These are phyloP conservation scores for Oryza rufipogon DNA, from an alignment of 176 grass and related monocot species.

Conservation along the genomic window DNA sequence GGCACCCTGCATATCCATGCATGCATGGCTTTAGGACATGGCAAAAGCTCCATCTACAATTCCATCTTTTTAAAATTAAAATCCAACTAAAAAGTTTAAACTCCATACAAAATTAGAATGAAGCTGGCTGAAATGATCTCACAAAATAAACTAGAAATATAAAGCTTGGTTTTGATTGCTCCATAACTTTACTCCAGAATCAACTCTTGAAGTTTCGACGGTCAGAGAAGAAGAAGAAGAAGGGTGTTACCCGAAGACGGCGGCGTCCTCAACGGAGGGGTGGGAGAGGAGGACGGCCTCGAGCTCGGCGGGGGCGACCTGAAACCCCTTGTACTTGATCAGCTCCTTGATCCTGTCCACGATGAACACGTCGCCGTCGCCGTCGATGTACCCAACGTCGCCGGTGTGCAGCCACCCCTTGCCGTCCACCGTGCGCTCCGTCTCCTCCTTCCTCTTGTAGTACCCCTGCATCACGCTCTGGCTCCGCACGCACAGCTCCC, in stretches of 20 bases:
- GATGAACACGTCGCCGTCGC: constrained; percentile 87
- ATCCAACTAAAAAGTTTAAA: too few relatives aligned
- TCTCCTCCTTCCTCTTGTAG: constrained; percentile 79
- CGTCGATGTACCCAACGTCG: constrained; percentile 90
- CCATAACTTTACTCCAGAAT: too few relatives aligned
- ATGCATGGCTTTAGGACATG: neutral
- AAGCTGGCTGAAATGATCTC: too few relatives aligned
- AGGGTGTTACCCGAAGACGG: constrained; percentile 69
- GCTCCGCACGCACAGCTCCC: constrained; percentile 83
- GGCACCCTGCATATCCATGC: constrained; percentile 56
- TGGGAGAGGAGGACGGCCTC: constrained; percentile 84
- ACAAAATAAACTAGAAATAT: too few relatives aligned
- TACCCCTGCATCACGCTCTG: constrained; percentile 93
- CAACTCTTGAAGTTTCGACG: neutral
- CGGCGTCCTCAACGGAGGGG: constrained; percentile 67
- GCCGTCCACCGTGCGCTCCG: constrained; percentile 66
- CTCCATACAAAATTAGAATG: too few relatives aligned
- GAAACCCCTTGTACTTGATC: constrained; percentile 97
- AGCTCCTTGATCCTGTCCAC: constrained; percentile 88
- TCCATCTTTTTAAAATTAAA: too few relatives aligned
- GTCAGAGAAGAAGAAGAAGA: neutral
- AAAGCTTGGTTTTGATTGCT: rapidly evolving
- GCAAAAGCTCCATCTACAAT: too few relatives aligned
- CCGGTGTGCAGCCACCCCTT: constrained; percentile 88
- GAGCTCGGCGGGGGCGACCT: constrained; percentile 88